Evolutionary conservation across 2,329 filamentous ascomycete species (phyloP), one percentile per base, ranked within the genome.

Genomic region (Teratosphaeria zuluensis): DNA sequence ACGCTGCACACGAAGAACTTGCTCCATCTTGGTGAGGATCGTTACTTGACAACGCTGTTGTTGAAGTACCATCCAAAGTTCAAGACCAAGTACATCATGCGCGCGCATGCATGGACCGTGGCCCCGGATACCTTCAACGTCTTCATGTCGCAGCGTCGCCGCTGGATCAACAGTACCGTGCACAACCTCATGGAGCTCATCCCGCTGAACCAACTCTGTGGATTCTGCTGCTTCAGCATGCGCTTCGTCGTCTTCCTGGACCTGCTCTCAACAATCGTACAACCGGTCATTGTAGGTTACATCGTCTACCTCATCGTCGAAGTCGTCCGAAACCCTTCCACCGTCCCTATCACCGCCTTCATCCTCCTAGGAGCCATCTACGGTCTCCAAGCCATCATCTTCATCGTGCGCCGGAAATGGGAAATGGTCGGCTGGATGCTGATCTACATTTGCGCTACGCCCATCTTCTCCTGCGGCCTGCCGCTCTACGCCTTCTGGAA

Each of bases 401-500:
- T 99, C 79, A 96, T 97, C 68, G 71, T 96, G 58, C 88, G 90
- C 59, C 88, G 92, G 69, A 96, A 96, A 78, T 99, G 94, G 94
- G 92, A 99, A 74, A 97, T 97, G 92, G 88, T 99, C 66, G 94
- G 92, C 38, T 99, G 94, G 94, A 96, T 99, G 91, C 80, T 99
- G 66, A 85, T 99, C 63, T 99, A 99, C 75, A 83, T 99, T 60
- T 63, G 94, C 32, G 92, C 94, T 57, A 88, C 95, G 62, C 92
- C 92, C 0, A 84, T 99, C 63, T 99, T 96, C 81, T 87, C 89
- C 51, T 90, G 95, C 63, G 91, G 83, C 59, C 81, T 99, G 52
- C 94, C 94, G 0, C 78, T 99, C 31, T 97, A 97, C 74, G 82
- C 92, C 55, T 99, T 99, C 83, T 99, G 94, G 94, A 84, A 96